Evolutionary conservation across 805 yeast species (phyloP), one percentile per base, ranked within the genome.

Genomic region (Ogataea angusta): DNA sequence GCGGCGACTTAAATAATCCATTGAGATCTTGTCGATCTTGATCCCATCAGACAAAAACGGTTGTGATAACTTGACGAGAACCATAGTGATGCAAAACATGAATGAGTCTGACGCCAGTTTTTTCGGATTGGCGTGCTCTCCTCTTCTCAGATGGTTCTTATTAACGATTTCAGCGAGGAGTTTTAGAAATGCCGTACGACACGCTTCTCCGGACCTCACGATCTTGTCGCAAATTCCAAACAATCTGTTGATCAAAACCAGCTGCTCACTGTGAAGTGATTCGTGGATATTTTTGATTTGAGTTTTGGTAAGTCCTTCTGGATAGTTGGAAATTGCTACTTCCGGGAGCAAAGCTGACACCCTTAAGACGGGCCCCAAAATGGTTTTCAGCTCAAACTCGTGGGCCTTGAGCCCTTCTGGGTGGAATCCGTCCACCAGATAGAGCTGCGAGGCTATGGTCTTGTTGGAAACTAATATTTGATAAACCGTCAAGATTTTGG

Each of bases 131-230:
- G 90, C 83, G 59, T 86, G 95, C 48, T 83, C 80, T 38, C 96
- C 96, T 52, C 87, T 75, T 64, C 98, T 79, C 50, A 87, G 73
- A 62, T 89, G 97, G 58, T 90, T 89, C 36, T 76, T 72, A 53
- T 91, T 86, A n/a, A 87, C 75, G 29, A 88, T 71, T 19, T 72
- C 73, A 1, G 85, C 83, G 62, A 90, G 79, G 70, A 82, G 89
- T 34, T 70, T 64, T 51, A 93, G 64, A 36, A 90, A 56, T 29
- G 68, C 80, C 26, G 68, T 67, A 46, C 98, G 75, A 0, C 95
- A 75, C 10, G 67, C 65, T 0, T 74, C 65, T 5, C 88, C 79
- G 0, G 88, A 86, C 47, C 98, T 72, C 10, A 93, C 75, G 32
- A 93, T 72, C 53, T 76, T 80, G 57, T 90, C 85, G 38, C 81